A percentile compares a stretch with the other conserved stretches of the same genome.
Evolutionary conservation across 2,329 filamentous ascomycete species (phyloP).

Genomic region (Paracamarosporium sp.): DNA sequence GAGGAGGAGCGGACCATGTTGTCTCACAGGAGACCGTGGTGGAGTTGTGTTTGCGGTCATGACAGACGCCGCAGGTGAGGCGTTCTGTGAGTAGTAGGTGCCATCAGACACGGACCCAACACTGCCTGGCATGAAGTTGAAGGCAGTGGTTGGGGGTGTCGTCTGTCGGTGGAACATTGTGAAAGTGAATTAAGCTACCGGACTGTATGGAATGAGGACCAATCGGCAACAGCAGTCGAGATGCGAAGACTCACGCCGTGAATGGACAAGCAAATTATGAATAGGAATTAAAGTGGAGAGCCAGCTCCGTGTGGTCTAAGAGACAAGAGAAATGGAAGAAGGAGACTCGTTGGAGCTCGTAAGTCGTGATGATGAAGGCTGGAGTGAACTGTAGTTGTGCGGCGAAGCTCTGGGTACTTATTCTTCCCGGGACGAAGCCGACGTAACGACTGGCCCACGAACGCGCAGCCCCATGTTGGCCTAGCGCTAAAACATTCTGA

Average conservation of each 20-base stretch:
- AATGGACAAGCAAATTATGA: slow-evolving; percentile 41
- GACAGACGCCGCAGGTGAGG: slow-evolving; percentile 69
- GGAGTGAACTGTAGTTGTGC: slow-evolving; percentile 36
- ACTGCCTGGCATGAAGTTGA: slow-evolving; percentile 48
- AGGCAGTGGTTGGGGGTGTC: slow-evolving; percentile 51
- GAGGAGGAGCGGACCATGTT: slow-evolving; percentile 79
- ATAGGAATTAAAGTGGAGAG: slow-evolving; percentile 48
- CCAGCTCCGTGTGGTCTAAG: slow-evolving; percentile 53
- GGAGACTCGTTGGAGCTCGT: slow-evolving; percentile 44
- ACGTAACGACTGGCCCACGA: slow-evolving; percentile 36
- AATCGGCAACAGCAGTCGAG: slow-evolving; percentile 3
- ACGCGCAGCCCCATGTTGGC: slow-evolving; percentile 23
- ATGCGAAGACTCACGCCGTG: slow-evolving; percentile 39
- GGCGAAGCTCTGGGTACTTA: slow-evolving; percentile 48
- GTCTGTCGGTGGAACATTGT: slow-evolving; percentile 54
- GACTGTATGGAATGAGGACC: slow-evolving; percentile 33
- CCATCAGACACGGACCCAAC: slow-evolving; percentile 62
- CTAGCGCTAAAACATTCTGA: slow-evolving; percentile 47
- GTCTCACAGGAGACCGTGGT: slow-evolving; percentile 73
- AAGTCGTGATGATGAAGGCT: slow-evolving; percentile 32
- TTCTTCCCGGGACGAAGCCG: slow-evolving; percentile 37
- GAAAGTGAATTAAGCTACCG: slow-evolving; percentile 41
- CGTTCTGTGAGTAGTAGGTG: slow-evolving; percentile 70
- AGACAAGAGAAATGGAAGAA: slow-evolving; percentile 48
- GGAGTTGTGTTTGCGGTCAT: slow-evolving; percentile 74